Conservation (phyloP, 2,329 filamentous ascomycete species). For the Tolypocladium album region DNA sequence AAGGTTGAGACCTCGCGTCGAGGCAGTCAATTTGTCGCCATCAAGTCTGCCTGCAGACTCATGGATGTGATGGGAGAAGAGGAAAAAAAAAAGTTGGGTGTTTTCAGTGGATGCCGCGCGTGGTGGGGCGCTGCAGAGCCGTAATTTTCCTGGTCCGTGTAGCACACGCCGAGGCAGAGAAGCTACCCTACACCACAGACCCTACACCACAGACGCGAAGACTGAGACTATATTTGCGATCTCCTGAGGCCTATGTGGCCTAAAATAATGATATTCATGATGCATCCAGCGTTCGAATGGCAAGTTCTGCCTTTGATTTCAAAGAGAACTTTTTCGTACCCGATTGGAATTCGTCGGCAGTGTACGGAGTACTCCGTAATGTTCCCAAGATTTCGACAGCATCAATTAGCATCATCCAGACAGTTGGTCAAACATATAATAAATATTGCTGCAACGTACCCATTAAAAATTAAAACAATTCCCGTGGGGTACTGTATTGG, state of each 20-base stretch:
- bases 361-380: too few species aligned
- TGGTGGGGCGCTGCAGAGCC: neutral
- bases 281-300: too few species aligned
- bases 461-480: too few species aligned
- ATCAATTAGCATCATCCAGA: too few species aligned
- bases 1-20: neutral
- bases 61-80: conserved; percentile 1
- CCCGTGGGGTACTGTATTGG: too few species aligned
- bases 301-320: neutral
- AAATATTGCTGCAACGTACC: too few species aligned
- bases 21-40: neutral
- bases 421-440: too few species aligned
- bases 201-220: too few species aligned
- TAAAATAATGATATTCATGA: neutral
- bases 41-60: conserved; percentile 6
- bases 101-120: neutral
- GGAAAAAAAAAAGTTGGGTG: conserved; percentile 20
- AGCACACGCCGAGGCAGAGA: neutral
- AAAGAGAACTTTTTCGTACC: neutral
- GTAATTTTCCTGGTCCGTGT: neutral
- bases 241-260: neutral
- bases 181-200: neutral
- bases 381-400: too few species aligned
- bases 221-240: neutral
- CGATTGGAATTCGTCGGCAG: too few species aligned